Evolutionary conservation across 2,329 filamentous ascomycete genomes (phyloP).

Genomic region (Rosellinia necatrix): DNA sequence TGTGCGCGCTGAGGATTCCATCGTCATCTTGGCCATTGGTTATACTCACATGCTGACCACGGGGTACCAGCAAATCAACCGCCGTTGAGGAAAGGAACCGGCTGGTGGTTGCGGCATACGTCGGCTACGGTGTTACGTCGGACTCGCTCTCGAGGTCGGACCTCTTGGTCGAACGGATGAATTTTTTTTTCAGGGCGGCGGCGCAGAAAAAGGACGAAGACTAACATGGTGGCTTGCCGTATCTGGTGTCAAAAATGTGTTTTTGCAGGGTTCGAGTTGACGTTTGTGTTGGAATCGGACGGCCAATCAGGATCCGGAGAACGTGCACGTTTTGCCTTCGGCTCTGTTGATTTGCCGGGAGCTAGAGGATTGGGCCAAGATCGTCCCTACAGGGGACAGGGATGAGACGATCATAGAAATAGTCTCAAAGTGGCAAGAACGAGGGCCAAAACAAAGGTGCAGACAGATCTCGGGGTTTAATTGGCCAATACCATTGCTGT

Average conservation of each 20-base stretch:
- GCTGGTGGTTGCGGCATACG: constrained; percentile 1
- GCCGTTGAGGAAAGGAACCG: too few relatives aligned
- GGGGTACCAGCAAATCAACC: too few relatives aligned
- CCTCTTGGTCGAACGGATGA: too few relatives aligned
- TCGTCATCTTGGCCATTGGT: too few relatives aligned
- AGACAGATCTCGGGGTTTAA: neutral
- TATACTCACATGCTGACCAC: too few relatives aligned
- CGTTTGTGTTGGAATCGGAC: neutral
- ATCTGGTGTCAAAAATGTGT: neutral
- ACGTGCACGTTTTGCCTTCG: constrained; percentile 26
- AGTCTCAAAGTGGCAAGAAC: constrained; percentile 23
- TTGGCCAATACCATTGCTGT: neutral
- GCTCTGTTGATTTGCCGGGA: constrained; percentile 28
- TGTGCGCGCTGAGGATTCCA: too few relatives aligned
- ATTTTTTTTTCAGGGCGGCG: neutral
- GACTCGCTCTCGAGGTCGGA: too few relatives aligned
- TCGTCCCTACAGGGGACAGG: constrained; percentile 9
- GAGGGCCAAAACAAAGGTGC: constrained; percentile 1
- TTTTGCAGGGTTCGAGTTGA: constrained; percentile 2
- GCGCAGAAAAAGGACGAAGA: neutral
- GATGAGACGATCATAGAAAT: constrained; percentile 10
- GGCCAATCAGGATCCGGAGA: constrained; percentile 21
- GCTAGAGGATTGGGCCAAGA: constrained; percentile 13
- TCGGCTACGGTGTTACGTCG: constrained; percentile 1
- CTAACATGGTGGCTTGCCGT: neutral